Base-by-base conservation (phyloP, 1,284 basidiomycete genomes). In the Ustilago trichophora region DNA sequence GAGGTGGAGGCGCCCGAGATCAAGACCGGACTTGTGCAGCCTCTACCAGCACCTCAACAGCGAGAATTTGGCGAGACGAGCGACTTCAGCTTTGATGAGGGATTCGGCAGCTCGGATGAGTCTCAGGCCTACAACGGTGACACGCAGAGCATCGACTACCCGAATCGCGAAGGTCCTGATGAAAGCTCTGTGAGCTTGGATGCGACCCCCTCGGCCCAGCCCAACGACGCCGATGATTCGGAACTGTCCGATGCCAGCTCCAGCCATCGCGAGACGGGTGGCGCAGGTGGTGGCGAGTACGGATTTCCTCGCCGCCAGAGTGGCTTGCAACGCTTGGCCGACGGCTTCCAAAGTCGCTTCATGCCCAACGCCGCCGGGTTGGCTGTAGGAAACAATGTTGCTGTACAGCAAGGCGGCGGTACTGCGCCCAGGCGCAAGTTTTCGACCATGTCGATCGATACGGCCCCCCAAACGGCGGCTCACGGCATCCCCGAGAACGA, bases 21-120 rank as follows among this genome's bases (percentile, higher is more conserved):
- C 36, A 46, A 49, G 38, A 69, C 64, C 7, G 72, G 75, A 3
- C 49, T 75, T 3, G 68, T 59, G 34, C 40, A 60, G 35, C 67
- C 67, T 1, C 15, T 50, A 16, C 55, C 57, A 11, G 27, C 36
- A 8, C 47, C 41, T 15, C 40, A 31, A 31, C 41, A 37, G 10
- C 26, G 48, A 9, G 51, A 41, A 6, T 32, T 48, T 12, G 40
- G 37, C 25, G 34, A 37, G 13, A 42, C 52, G 44, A 67, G 65
- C 54, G 65, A 68, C 19, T 63, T 68, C 41, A 68, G 65, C 40
- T 65, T 70, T 18, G 62, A 70, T 32, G 57, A 70, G 11, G 57
- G 53, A 2, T 65, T 70, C 16, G 53, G 48, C 26, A 62, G 54
- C 31, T 70, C 67, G 12, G 50, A 57, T 18, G 56, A 70, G n/a